Percentiles rank a stretch among this genome's conserved stretches.
phyloP scores from a whole-genome alignment of 2,329 filamentous ascomycete genomes.

The Alternaria sp. region DNA sequence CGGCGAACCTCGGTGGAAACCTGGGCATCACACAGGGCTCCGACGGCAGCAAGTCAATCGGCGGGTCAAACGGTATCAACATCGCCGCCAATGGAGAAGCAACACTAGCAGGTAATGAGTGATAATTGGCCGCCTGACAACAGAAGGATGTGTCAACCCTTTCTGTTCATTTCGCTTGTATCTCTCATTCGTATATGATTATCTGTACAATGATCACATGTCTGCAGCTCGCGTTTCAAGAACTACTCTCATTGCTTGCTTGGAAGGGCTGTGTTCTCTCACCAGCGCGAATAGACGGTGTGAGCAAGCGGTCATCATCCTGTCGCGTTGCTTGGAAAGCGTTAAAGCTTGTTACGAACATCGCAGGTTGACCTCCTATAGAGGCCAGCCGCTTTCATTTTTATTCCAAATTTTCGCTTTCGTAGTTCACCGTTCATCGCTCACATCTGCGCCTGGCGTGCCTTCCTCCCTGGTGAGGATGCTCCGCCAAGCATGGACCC shows the following conservation, averaged over 20 bases:
- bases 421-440: neutral
- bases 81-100: slow-evolving; percentile 34
- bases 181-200: neutral
- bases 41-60: slow-evolving; percentile 40
- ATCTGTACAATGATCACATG: neutral
- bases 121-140: neutral
- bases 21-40: slow-evolving; percentile 41
- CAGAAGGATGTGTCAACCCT: neutral
- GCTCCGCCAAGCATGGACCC: neutral
- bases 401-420: neutral
- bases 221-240: neutral
- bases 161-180: neutral
- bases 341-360: neutral
- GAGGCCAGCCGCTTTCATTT: neutral
- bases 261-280: neutral
- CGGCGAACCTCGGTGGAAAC: slow-evolving; percentile 40
- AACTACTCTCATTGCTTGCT: neutral
- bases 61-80: slow-evolving; percentile 41
- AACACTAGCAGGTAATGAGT: slow-evolving; percentile 30
- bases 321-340: neutral
- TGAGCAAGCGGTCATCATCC: neutral
- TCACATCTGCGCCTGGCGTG: neutral
- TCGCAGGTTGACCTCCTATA: neutral
- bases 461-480: neutral
- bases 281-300: neutral